These are phyloP conservation scores for Aureobasidium sp. DNA, from an alignment of 2,329 filamentous ascomycete species.

Conservation along the genomic window DNA sequence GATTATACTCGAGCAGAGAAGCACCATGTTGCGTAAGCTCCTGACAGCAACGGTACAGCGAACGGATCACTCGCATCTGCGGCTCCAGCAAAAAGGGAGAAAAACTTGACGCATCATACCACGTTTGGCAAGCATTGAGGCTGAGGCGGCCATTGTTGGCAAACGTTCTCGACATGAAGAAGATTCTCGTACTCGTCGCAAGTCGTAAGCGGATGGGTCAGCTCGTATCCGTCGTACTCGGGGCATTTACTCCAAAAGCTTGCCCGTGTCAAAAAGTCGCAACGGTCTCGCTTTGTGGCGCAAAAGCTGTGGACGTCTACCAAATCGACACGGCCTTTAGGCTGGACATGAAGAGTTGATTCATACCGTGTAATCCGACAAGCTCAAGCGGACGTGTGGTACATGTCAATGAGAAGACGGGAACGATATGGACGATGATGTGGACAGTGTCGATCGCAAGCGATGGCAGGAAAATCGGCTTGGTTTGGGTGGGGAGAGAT, in stretches of 20 bases:
- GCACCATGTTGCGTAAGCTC: neutral
- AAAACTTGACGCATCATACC: conserved; percentile 4
- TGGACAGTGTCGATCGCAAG: neutral
- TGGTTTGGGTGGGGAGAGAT: neutral
- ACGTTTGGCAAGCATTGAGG: neutral
- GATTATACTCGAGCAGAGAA: neutral
- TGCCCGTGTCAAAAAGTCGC: neutral
- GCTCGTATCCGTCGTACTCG: neutral
- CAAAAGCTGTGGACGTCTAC: neutral
- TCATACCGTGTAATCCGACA: no score
- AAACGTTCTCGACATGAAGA: neutral
- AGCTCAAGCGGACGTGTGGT: neutral
- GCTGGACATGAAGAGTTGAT: neutral
- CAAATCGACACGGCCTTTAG: no score
- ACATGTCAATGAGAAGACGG: neutral
- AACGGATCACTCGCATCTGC: neutral
- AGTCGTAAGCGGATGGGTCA: neutral
- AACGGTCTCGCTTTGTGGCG: neutral
- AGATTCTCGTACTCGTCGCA: neutral
- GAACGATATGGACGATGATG: neutral
- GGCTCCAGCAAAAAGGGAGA: neutral
- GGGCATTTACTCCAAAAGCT: neutral
- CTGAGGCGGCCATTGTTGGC: neutral
- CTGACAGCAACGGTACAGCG: neutral
- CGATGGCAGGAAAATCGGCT: neutral